phyloP scores from a whole-genome alignment of 306 rosid species.

The Crataegus laevigata region DNA sequence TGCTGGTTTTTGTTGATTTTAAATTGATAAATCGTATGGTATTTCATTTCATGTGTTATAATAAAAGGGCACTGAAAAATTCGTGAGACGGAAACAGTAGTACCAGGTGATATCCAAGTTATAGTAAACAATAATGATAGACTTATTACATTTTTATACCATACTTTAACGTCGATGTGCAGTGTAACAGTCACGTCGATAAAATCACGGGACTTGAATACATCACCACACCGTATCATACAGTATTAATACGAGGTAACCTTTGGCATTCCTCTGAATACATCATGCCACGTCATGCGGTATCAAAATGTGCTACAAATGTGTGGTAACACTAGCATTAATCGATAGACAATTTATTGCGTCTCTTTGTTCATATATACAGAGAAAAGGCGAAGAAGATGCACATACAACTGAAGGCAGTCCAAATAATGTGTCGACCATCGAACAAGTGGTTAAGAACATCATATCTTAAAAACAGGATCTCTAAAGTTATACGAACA shows the following conservation, averaged over 20 bases:
- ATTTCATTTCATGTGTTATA: neutral
- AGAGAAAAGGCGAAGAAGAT: neutral
- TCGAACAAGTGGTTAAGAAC: neutral
- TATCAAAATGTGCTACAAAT: no score
- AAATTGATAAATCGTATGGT: neutral
- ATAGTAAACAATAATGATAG: no score
- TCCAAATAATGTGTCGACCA: neutral
- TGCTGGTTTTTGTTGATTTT: no score
- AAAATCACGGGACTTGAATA: neutral
- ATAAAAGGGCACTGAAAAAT: no score
- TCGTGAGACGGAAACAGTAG: no score
- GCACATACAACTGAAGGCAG: neutral
- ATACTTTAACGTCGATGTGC: no score
- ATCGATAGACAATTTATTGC: neutral
- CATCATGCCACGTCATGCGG: no score
- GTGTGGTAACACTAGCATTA: no score
- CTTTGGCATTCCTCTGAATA: no score
- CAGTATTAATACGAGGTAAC: no score
- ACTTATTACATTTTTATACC: no score
- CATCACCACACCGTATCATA: neutral
- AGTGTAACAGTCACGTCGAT: neutral
- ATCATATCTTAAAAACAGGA: neutral
- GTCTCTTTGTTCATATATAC: neutral
- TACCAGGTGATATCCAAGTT: no score
- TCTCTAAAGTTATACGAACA: neutral